Conservation (phyloP, 2,329 filamentous ascomycete genomes). For the Hypoxylon sp. region DNA sequence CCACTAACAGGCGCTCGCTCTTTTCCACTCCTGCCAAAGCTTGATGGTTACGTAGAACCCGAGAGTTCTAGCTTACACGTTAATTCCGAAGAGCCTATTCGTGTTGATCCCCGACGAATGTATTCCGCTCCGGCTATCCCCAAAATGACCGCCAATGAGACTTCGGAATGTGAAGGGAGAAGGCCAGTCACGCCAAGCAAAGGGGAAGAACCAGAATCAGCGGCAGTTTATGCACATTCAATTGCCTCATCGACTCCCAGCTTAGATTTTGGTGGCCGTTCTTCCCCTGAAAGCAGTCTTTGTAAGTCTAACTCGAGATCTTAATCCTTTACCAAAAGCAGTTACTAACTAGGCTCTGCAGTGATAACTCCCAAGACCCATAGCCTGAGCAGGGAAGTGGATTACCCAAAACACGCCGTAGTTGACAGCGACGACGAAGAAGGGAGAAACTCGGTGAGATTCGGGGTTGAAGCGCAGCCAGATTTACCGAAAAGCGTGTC, state of each 20-base stretch:
- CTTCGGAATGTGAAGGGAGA: conserved; percentile 17
- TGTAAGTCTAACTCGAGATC: conserved; percentile 24
- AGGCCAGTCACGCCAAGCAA: conserved; percentile 19
- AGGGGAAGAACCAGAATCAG: conserved; percentile 25
- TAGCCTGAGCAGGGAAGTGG: conserved; percentile 32
- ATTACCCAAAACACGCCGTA: conserved; percentile 25
- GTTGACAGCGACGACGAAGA: conserved; percentile 40
- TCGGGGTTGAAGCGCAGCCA: conserved; percentile 27
- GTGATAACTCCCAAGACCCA: conserved; percentile 49
- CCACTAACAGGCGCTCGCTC: conserved; percentile 44
- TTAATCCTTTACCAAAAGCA: not conserved
- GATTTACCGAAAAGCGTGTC: conserved; percentile 25
- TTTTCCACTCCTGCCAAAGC: conserved; percentile 44
- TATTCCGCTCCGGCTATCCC: conserved; percentile 4
- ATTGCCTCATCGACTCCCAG: conserved; percentile 49
- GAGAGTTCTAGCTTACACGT: conserved; percentile 8
- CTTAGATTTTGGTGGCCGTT: conserved; percentile 44
- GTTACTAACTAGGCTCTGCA: conserved; percentile 19
- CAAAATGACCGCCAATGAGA: conserved; percentile 7
- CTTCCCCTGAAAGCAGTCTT: conserved; percentile 49
- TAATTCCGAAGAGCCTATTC: conserved; percentile 4
- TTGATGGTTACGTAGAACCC: conserved; percentile 24
- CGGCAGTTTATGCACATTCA: conserved; percentile 39
- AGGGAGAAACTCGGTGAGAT: conserved; percentile 22
- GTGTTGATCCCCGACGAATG: not conserved